Base-by-base conservation (phyloP, 2,329 filamentous ascomycete species). In the Juglanconis sp. region DNA sequence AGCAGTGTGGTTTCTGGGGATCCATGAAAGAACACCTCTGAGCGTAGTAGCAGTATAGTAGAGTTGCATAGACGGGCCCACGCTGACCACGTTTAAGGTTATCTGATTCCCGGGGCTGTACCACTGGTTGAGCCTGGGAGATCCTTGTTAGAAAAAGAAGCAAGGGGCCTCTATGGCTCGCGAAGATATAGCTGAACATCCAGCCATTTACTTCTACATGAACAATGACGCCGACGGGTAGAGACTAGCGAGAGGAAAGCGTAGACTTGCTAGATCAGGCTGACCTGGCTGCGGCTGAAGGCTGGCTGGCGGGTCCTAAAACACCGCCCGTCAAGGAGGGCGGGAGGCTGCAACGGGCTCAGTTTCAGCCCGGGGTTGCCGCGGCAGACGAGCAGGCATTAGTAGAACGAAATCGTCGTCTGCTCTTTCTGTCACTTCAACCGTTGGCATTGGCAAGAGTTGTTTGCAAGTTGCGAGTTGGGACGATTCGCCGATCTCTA, bases 291-390 rank as follows among this genome's bases (percentile, higher is more conserved):
- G 24, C 24, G 24, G 24, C 24, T 24, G 46, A 44, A 36, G 17
- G 44, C 9, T 24, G 57, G 24, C 57, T 48, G 35, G 56, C 57
- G 49, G 57, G 46, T 57, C 60, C 60, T 60, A 47, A 60, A 62
- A 60, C 60, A 32, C 57, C 42, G 24, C 53, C 50, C 50, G 60
- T 60, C 60, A 38, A 56, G 55, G 46, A 38, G 34, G 51, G 38
- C 34, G 51, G 42, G 36, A 55, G 56, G 50, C 56, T 61, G 59
- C 56, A 54, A 61, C 59, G 55, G 46, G 56, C 56, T 42, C 46
- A 44, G 59, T 61, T 61, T 61, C 59, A 61, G 56, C 51, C 9
- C 51, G 54, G 59, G 48, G 44, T 53, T 47, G 38, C 54, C 49
- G 54, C 34, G 50, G 54, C 50, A 53, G 34, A 57, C 42, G 54